phyloP scores from a whole-genome alignment of 495 filamentous ascomycete species.

The Penicillium taxi region DNA sequence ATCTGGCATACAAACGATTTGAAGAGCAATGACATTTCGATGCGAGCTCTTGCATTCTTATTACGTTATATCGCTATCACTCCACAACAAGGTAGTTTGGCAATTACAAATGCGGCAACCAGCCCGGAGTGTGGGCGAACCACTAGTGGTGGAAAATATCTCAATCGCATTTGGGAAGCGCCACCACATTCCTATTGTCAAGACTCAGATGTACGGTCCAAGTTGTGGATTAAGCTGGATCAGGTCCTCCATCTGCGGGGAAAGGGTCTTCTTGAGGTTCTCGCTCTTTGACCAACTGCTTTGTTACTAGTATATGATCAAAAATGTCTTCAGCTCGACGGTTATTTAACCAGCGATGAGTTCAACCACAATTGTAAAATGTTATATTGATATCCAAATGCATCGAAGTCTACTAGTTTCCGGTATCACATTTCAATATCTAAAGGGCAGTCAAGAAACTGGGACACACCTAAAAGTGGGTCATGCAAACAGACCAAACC shows the following conservation, averaged over 20 bases:
- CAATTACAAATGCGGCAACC: slow-evolving; percentile 18
- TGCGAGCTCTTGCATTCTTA: background rate
- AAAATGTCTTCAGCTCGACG: too few species aligned
- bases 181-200: slow-evolving; percentile 8
- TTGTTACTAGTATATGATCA: too few species aligned
- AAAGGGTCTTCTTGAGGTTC: slow-evolving; percentile 3
- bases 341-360: too few species aligned
- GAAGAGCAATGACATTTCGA: background rate
- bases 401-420: too few species aligned
- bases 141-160: slow-evolving; percentile 19
- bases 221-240: slow-evolving; percentile 16
- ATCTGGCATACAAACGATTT: slow-evolving; percentile 11
- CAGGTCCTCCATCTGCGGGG: slow-evolving; percentile 10
- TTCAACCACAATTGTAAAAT: too few species aligned
- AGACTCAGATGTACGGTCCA: slow-evolving; percentile 9
- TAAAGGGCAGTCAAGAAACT: too few species aligned
- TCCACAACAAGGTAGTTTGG: slow-evolving; percentile 19
- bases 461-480: too few species aligned
- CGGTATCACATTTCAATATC: too few species aligned
- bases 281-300: slow-evolving; percentile 1
- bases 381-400: too few species aligned
- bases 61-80: slow-evolving; percentile 13
- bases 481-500: too few species aligned
- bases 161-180: slow-evolving; percentile 25
- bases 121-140: slow-evolving; percentile 13